Evolutionary conservation across 2,329 filamentous ascomycete genomes (phyloP), one percentile per base, ranked within the genome.

Genomic region (Emergomyces orientalis): DNA sequence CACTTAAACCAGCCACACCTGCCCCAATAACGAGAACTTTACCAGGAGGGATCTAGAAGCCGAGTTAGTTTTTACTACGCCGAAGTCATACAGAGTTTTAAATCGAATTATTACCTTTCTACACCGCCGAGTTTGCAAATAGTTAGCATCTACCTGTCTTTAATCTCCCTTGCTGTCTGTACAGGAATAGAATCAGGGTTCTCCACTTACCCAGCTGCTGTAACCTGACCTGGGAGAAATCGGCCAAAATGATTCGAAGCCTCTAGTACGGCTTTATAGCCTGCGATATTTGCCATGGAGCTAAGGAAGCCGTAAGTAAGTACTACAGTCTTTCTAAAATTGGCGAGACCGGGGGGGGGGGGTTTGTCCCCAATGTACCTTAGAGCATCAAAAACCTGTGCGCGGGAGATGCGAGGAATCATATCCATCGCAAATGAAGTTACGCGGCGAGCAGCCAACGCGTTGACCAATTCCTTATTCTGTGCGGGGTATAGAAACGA

Each of bases 211-310:
- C 91, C 91, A 61, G 91, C 91, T 60, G 91, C 91, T 4, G 91
- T 96, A 19, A 92, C 89, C 73, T 96, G 91, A 34, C 91, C 91
- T 14, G 91, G 95, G 68, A 96, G 77, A 71, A 95, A 96, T 55
- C 91, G 86, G 60, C 91, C 91, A 75, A 95, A 96, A 66, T 88
- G 86, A 75, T 96, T 96, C 17, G 90, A 92, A 1, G 91, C 91
- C 74, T 96, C 91, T 52, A 96, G 79, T 1, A 96, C 90, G 49
- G 91, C 91, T 75, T 95, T 96, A 78, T 96, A 96, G 0, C 91
- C 91, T 27, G 91, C 90, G 77, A 96, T 96, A 69, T 96, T 96
- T 64, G 91, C 91, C 91, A 96, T 96, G 11, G 89, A 94, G 74
- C 90, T 91, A 60, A 52, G 45, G 22, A 57, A 60, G 1, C 30